Evolutionary conservation across 73 alveolate species (phyloP), one percentile per base, ranked within the genome.

Genomic region (Tetrahymena elliotti): DNA sequence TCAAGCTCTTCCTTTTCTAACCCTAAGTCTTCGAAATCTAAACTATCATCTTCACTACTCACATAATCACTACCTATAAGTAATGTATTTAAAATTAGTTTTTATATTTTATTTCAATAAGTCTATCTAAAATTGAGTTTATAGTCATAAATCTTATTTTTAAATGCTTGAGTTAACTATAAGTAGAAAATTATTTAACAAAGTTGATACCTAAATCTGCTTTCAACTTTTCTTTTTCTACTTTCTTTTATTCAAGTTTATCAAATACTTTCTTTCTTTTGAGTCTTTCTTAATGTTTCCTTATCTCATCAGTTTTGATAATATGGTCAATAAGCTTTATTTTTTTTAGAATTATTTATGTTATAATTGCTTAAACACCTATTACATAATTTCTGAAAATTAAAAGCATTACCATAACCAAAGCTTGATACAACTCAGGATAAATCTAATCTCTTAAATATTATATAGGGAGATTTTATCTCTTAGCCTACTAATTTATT

Each of bases 281-380:
- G 1, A 94, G 84, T 41, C 96, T 94, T 35, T 94, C 96, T 52
- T 94, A 94, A 94, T 94, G 96, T 88, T 94, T 94, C 52, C 96
- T 40, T 83, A 94, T 94, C 34, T 94, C 96, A 34, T 94, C 96
- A 47, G 96, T 68, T 84, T 94, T 94, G 2, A 94, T 94, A 33
- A 94, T 94, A 94, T 94, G 96, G 52, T 94, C 96, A 33, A 94
- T 94, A 83, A 94, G 93, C 96, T 88, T 35, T 16, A 52, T 12
- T 36, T 88, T 9, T 8, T 22, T 40, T 18, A 22, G 27, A 3
- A 84, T 27, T n/a, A 33, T 31, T 40, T n/a, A n/a, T 68, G n/a
- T 31, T 0, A 2, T 68, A 18, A 20, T 68, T 2, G n/a, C 16
- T 31, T 11, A 68, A 27, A 11, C n/a, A 68, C 33, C 20, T 16